Conservation (phyloP, 2,329 filamentous ascomycete species). For the Aspergillus ochraceoroseus region DNA sequence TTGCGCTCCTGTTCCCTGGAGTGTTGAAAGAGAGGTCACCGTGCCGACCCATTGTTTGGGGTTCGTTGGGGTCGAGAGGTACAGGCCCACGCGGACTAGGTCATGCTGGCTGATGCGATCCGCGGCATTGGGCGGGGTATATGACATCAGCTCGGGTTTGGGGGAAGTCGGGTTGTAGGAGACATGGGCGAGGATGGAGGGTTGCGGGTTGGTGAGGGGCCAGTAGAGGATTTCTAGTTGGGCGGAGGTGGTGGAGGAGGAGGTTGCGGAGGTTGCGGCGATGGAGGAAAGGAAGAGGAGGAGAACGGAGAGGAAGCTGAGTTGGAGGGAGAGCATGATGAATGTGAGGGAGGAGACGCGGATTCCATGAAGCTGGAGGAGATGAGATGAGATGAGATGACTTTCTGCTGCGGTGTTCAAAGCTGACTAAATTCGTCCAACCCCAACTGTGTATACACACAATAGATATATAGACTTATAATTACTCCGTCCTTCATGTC, state of each 20-base stretch:
- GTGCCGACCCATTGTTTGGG: constrained; percentile 41
- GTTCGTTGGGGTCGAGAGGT: constrained; percentile 34
- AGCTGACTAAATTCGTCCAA: no score
- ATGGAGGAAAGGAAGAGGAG: constrained; percentile 18
- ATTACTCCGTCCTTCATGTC: no score
- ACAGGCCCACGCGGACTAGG: constrained; percentile 53
- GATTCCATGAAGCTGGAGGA: no score
- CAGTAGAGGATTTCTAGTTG: constrained; percentile 37
- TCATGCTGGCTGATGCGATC: constrained; percentile 38
- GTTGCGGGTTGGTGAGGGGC: constrained; percentile 32
- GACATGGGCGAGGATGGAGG: constrained; percentile 39
- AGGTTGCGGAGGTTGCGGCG: constrained; percentile 20
- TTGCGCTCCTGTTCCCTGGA: constrained; percentile 22
- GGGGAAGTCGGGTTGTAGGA: constrained; percentile 40
- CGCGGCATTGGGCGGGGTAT: constrained; percentile 32
- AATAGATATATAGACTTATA: no score
- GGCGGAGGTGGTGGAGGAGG: constrained; percentile 23
- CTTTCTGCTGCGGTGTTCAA: no score
- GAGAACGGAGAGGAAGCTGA: constrained; percentile 14
- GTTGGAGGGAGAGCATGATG: constrained; percentile 16
- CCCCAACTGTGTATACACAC: no score
- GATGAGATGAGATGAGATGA: no score
- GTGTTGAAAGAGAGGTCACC: constrained; percentile 36
- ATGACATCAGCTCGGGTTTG: constrained; percentile 37
- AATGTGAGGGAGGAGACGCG: no score